Evolutionary conservation across 78 protist species (phyloP), one percentile per base, ranked within the genome.

Genomic region (Dictyostelium intermedium): DNA sequence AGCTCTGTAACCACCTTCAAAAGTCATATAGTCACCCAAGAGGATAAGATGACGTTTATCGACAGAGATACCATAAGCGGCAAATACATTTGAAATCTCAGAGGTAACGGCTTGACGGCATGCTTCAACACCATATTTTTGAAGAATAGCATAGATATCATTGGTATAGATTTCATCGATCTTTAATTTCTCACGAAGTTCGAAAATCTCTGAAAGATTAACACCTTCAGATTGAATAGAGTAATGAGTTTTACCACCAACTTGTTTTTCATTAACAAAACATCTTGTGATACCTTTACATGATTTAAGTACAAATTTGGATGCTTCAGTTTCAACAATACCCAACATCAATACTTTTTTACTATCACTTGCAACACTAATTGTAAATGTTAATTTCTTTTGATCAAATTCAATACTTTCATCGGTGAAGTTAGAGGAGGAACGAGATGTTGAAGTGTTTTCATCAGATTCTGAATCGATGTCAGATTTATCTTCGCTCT

Each of bases 1-100:
- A n/a, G 97, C 87, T 30, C 89, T 70, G 63, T 66, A 95, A 37
- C 92, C 96, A 81, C 96, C 96, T 41, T 83, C 95, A 43, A 80
- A 82, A n/a, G 93, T 87, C 98, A 99, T 98, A 72, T 95, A 97
- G 95, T 99, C 99, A n/a, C 98, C 99, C 11, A 99, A 76, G 30
- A 99, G 87, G 2, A 96, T 70, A 39, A 99, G 96, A 83, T 99
- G 99, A 63, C 99, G 96, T 9, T 25, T 76, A 63, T 99, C 98
- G n/a, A 99, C 99, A 32, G 60, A 32, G 39, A 99, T 99, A 73
- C 99, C 99, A 96, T 99, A 99, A 25, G 89, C 98, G 30, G 91
- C 82, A 85, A 98, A 99, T 16, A 99, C 99, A 23, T 37, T n/a
- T 9, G 61, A 23, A 37, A 99, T 74, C 80, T 99, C 99, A 63